Conservation (phyloP, 768 basidiomycete genomes). For the Cubamyces lactineus region DNA sequence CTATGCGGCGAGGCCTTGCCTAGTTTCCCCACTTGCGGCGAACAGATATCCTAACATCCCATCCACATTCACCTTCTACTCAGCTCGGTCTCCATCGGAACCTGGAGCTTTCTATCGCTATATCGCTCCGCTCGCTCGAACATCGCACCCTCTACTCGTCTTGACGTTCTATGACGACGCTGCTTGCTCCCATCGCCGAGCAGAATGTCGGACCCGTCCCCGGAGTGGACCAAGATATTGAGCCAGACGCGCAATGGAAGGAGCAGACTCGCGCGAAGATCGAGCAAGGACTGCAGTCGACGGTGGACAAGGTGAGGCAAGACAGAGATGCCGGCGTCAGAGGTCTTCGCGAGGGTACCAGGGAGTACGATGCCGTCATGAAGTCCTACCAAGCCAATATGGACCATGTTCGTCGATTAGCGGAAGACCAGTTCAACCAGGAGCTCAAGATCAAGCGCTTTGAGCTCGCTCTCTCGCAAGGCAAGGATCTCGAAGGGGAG, state of each 20-base stretch:
- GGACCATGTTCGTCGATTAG: slow-evolving; percentile 47
- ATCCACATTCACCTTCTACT: slow-evolving; percentile 3
- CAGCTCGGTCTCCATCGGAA: slow-evolving; percentile 18
- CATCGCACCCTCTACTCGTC: slow-evolving; percentile 5
- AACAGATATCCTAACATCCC: slow-evolving; percentile 12
- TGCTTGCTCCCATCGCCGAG: slow-evolving; percentile 21
- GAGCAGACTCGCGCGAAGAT: slow-evolving; percentile 50
- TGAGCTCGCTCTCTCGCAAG: slow-evolving; percentile 17
- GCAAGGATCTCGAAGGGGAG: slow-evolving; percentile 25
- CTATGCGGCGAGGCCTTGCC: slow-evolving; percentile 20
- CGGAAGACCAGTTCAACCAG: slow-evolving; percentile 45
- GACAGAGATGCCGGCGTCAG: slow-evolving; percentile 53
- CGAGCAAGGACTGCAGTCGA: slow-evolving; percentile 44
- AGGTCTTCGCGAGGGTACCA: slow-evolving; percentile 40
- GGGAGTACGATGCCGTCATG: slow-evolving; percentile 41
- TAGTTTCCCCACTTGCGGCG: slow-evolving; percentile 13
- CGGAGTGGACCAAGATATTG: slow-evolving; percentile 35
- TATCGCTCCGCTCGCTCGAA: slow-evolving; percentile 13
- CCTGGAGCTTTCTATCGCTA: slow-evolving; percentile 22
- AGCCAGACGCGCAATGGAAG: slow-evolving; percentile 64
- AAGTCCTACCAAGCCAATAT: slow-evolving; percentile 46
- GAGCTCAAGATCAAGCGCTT: slow-evolving; percentile 23
- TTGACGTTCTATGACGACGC: slow-evolving; percentile 20
- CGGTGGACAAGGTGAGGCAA: slow-evolving; percentile 65
- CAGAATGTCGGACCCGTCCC: slow-evolving; percentile 19